Percentiles rank a stretch among this genome's conserved stretches.
phyloP scores from a whole-genome alignment of 768 basidiomycete genomes.

The Phlegmacium glaucopus region DNA sequence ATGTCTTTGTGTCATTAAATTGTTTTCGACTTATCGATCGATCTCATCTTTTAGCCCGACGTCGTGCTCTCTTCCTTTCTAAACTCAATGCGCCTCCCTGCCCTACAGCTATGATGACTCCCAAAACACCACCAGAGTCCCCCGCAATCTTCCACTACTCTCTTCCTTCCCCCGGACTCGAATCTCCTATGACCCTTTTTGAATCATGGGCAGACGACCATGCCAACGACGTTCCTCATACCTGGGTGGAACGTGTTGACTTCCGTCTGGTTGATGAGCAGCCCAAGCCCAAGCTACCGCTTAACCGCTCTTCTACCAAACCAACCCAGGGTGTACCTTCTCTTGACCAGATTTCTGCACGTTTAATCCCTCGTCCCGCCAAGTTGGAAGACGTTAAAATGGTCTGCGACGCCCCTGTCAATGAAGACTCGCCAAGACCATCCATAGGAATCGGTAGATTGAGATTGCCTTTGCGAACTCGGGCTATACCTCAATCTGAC shows the following conservation, averaged over 20 bases:
- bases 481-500: constrained; percentile 16
- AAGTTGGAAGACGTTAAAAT: constrained; percentile 24
- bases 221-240: constrained; percentile 26
- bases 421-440: constrained; percentile 17
- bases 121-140: constrained; percentile 68
- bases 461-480: constrained; percentile 35
- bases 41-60: constrained; percentile 47
- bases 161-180: constrained; percentile 65
- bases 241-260: constrained; percentile 69
- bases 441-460: constrained; percentile 37
- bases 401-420: constrained; percentile 26
- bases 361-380: constrained; percentile 38
- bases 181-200: constrained; percentile 59
- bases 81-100: constrained; percentile 69
- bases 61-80: constrained; percentile 72
- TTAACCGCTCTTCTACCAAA: constrained; percentile 19
- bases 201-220: constrained; percentile 41
- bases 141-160: constrained; percentile 67
- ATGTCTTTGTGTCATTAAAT: constrained; percentile 20
- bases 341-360: constrained; percentile 74
- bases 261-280: constrained; percentile 40
- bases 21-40: constrained; percentile 2
- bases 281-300: constrained; percentile 8
- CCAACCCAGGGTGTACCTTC: constrained; percentile 45
- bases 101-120: constrained; percentile 50